These are phyloP conservation scores for Neostapfia colusana DNA, from an alignment of 176 grass and related monocot species.

Conservation along the genomic window DNA sequence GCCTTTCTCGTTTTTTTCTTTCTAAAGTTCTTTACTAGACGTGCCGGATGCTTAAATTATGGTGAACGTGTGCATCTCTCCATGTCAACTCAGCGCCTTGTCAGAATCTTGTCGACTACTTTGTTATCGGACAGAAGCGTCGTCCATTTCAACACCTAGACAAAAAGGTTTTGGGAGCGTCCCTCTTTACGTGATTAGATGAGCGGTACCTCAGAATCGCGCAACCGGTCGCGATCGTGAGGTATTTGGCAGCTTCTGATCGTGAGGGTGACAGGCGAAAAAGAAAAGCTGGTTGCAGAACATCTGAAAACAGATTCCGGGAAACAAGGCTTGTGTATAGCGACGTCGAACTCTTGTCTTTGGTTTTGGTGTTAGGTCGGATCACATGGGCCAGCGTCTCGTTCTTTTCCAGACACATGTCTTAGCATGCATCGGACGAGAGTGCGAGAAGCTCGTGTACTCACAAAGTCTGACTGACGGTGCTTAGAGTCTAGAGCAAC, in stretches of 20 bases:
- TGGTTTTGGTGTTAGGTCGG: background rate
- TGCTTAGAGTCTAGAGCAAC: too few relatives aligned
- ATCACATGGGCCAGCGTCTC: background rate
- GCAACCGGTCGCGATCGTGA: background rate
- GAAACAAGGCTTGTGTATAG: constrained; percentile 33
- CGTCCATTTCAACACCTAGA: background rate
- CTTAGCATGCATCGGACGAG: too few relatives aligned
- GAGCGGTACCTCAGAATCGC: background rate
- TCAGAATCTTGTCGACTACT: background rate
- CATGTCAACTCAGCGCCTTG: constrained; percentile 8
- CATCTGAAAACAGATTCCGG: constrained; percentile 24
- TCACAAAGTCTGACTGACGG: too few relatives aligned
- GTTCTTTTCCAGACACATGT: background rate
- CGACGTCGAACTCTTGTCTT: background rate
- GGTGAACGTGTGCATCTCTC: constrained; percentile 6
- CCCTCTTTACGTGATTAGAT: background rate
- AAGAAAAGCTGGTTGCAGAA: background rate
- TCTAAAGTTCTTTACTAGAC: background rate
- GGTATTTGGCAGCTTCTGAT: background rate
- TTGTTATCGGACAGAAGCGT: background rate
- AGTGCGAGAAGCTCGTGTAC: too few relatives aligned
- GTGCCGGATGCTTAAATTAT: constrained; percentile 11
- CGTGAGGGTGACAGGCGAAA: background rate
- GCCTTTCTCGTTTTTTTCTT: background rate
- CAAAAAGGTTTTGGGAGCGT: background rate